phyloP scores from a whole-genome alignment of 345 rosid species.

The Rhodamnia argentea region DNA sequence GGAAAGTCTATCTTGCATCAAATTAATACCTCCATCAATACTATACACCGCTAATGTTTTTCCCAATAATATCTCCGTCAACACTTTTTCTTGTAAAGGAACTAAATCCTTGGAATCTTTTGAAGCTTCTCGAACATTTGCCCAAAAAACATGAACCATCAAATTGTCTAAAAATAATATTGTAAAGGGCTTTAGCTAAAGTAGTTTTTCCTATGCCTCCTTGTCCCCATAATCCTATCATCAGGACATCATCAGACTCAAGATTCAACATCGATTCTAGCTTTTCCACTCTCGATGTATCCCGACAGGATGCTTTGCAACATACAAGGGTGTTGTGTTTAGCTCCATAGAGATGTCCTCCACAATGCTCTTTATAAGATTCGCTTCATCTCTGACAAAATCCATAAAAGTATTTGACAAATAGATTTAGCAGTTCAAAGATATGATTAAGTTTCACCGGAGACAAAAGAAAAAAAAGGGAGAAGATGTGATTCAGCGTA shows the following conservation, averaged over 20 bases:
- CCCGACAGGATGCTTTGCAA: neutral
- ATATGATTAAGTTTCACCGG: neutral
- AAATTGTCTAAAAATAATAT: neutral
- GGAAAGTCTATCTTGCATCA: neutral
- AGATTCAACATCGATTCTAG: neutral
- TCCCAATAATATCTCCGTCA: neutral
- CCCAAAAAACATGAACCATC: neutral
- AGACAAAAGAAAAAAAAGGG: neutral
- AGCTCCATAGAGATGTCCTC: neutral
- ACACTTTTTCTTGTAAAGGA: neutral
- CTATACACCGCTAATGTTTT: neutral
- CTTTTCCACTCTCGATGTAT: neutral
- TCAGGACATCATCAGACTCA: neutral
- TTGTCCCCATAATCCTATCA: neutral
- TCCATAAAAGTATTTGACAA: no score
- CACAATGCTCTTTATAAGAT: neutral
- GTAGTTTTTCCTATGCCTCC: neutral
- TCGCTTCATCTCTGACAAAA: neutral
- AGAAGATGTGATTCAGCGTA: neutral
- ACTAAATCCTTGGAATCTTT: neutral
- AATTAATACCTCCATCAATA: neutral
- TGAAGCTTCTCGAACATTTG: neutral
- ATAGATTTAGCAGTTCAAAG: neutral
- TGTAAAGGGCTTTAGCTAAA: neutral
- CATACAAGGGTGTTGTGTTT: neutral